These are phyloP conservation scores for Omphalotus guepiniiformis DNA, from an alignment of 768 basidiomycete species.

Conservation along the genomic window DNA sequence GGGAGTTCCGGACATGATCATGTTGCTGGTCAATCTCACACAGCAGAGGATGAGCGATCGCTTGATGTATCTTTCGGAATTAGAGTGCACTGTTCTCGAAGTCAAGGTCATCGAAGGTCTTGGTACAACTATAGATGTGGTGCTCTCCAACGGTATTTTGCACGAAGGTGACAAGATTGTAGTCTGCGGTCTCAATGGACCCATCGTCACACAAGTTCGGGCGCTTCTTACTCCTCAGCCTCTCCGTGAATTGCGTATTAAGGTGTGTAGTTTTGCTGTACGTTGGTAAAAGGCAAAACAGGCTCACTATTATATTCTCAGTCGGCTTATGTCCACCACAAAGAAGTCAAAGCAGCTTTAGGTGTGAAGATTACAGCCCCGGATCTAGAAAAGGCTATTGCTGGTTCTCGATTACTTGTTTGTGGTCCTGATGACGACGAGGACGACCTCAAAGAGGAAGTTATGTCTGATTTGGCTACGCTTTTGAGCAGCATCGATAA, in stretches of 20 bases:
- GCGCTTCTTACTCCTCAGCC: slow-evolving; percentile 96
- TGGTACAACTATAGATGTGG: slow-evolving; percentile 96
- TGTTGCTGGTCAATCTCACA: slow-evolving; percentile 94
- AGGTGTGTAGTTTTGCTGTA: slow-evolving; percentile 53
- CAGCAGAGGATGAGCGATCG: slow-evolving; percentile 97
- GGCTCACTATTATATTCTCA: slow-evolving; percentile 28
- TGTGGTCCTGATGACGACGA: slow-evolving; percentile 95
- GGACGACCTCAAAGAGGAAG: slow-evolving; percentile 88
- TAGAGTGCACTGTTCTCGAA: slow-evolving; percentile 97
- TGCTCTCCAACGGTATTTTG: slow-evolving; percentile 91
- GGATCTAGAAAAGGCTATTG: slow-evolving; percentile 96
- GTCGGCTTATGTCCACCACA: slow-evolving; percentile 97
- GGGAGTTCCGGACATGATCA: slow-evolving; percentile 99
- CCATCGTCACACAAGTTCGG: slow-evolving; percentile 92
- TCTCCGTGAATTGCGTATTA: slow-evolving; percentile 90
- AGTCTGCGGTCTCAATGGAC: slow-evolving; percentile 94
- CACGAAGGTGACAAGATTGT: slow-evolving; percentile 92
- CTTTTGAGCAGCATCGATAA: slow-evolving; percentile 90
- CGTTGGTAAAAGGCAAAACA: no score
- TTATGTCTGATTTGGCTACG: slow-evolving; percentile 93
- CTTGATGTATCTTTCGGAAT: slow-evolving; percentile 95
- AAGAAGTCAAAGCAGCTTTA: slow-evolving; percentile 93
- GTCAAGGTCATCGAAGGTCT: slow-evolving; percentile 98
- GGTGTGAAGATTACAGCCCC: slow-evolving; percentile 95
- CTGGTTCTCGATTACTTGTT: slow-evolving; percentile 91